Percentiles rank a stretch among this genome's conserved stretches.
Conservation (phyloP, 805 yeast genomes). For the Hanseniaspora occidentalis region DNA sequence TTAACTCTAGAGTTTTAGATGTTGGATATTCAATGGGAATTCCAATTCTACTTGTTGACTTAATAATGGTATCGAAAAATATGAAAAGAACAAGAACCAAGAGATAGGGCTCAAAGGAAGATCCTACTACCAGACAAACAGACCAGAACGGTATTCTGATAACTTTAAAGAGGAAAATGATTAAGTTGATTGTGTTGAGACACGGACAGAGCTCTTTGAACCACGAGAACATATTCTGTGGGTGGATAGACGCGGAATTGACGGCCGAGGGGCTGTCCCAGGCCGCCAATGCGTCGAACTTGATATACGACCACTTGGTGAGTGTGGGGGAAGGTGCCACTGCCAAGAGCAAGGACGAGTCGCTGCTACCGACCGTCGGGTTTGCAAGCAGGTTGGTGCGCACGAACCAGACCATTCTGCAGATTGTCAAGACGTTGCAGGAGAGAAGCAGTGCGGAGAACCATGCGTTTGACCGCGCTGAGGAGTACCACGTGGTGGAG, state of each 20-base stretch:
- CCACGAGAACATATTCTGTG: conserved; percentile 64
- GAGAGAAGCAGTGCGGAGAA: background rate
- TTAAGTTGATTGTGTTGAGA: conserved; percentile 37
- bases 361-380: conserved; percentile 39
- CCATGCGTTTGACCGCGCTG: background rate
- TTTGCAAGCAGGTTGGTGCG: conserved; percentile 63
- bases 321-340: conserved; percentile 46
- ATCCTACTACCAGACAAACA: background rate
- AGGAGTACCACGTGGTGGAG: background rate
- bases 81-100: background rate
- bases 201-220: conserved; percentile 81
- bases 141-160: no score
- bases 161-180: conserved; percentile 13
- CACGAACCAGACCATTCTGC: conserved; percentile 62
- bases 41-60: no score
- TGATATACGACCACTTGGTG: conserved; percentile 32
- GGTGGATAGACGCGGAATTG: conserved; percentile 71
- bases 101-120: background rate
- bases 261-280: conserved; percentile 57
- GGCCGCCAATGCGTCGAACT: conserved; percentile 51
- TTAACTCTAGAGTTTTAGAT: no score
- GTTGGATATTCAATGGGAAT: no score
- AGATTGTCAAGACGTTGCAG: conserved; percentile 41
- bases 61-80: no score
- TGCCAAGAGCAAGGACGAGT: conserved; percentile 34